Evolutionary conservation across 176 grass and related monocot species (phyloP), one percentile per base, ranked within the genome.

Genomic region (Oryza officinalis): DNA sequence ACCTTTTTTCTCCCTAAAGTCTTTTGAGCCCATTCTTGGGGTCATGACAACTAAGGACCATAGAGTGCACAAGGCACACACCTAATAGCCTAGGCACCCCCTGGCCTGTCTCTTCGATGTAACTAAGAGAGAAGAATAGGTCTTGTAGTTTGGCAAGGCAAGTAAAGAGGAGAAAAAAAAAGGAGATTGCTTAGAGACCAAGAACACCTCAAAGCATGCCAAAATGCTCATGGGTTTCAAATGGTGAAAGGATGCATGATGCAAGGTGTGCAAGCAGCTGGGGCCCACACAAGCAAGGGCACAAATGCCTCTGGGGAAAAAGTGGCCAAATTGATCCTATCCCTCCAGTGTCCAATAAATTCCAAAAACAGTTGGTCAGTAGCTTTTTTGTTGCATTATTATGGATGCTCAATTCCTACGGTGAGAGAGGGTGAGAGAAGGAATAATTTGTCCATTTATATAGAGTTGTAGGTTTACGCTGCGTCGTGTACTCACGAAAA

Each of bases 111-210:
- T 72, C 72, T 73, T 31, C 40, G 41, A 45, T 83, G 78, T 45
- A 81, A 74, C 57, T 64, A 43, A 23, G 43, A 13, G 13, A 8
- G 41, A 27, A 52, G 40, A 27, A 52, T 38, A 38, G 65, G 54
- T 46, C 37, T 74, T 74, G 54, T 72, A 82, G 80, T 74, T 83
- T 74, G 69, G 60, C 70, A 83, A 74, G 57, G 27, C 81, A 83
- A 40, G 59, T 35, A 83, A 74, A 37, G 52, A 23, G 41, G 40
- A 8, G 2, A 10, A 41, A 1, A 47, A 47, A 41, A 33, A 37
- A 27, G 63, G 28, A 2, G 80, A 31, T 71, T 75, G 81, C 81
- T 83, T 83, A 83, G 41, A 61, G 57, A 61, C 9, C 57, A 61
- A 61, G 57, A 61, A 61, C 57, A 61, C 3, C 57, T 61, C n/a